Conservation (phyloP, 2,329 filamentous ascomycete genomes). For the Pseudogymnoascus sp. region DNA sequence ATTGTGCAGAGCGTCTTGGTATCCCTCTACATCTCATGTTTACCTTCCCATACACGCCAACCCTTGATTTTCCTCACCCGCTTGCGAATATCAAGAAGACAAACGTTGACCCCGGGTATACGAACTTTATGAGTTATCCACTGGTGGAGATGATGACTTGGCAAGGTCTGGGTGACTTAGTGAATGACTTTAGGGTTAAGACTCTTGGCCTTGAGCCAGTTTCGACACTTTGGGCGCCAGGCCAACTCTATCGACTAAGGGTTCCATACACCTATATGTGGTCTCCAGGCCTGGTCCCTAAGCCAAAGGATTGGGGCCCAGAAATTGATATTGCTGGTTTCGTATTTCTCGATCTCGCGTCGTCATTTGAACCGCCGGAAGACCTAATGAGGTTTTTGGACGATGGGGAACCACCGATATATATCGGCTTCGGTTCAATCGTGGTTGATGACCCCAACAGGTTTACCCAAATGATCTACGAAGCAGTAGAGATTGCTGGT, state of each 20-base stretch:
- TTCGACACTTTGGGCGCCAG: slow-evolving; percentile 65
- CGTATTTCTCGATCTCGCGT: slow-evolving; percentile 61
- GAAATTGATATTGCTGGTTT: slow-evolving; percentile 67
- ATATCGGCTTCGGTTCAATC: slow-evolving; percentile 66
- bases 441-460: slow-evolving; percentile 60
- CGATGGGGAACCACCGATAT: slow-evolving; percentile 49
- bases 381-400: slow-evolving; percentile 45
- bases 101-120: slow-evolving; percentile 60
- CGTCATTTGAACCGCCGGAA: slow-evolving; percentile 47
- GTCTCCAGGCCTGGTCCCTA: slow-evolving; percentile 54
- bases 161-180: slow-evolving; percentile 68
- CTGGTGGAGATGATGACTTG: slow-evolving; percentile 78
- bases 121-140: slow-evolving; percentile 70
- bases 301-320: slow-evolving; percentile 54
- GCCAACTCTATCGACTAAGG: slow-evolving; percentile 58
- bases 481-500: slow-evolving; percentile 54
- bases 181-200: slow-evolving; percentile 60
- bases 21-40: slow-evolving; percentile 72
- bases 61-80: slow-evolving; percentile 64
- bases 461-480: slow-evolving; percentile 61
- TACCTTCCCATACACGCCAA: slow-evolving; percentile 71
- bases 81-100: slow-evolving; percentile 60
- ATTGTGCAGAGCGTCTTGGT: slow-evolving; percentile 69
- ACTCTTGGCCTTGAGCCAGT: slow-evolving; percentile 62
- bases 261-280: slow-evolving; percentile 66